Evolutionary conservation across 106 monocot species (phyloP).

Genomic region (Hemerocallis citrina): DNA sequence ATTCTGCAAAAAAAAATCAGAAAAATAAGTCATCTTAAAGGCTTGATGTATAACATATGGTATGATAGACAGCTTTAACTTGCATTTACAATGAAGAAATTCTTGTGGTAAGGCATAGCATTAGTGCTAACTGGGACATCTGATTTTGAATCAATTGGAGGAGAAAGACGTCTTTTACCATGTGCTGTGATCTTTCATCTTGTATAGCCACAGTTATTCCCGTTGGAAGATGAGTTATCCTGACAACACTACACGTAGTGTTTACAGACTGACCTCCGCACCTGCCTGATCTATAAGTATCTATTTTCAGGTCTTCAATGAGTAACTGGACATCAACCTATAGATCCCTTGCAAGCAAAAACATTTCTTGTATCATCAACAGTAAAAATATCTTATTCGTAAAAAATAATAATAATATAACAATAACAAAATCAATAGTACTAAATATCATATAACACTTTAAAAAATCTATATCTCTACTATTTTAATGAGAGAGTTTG

Average conservation of each 20-base stretch:
- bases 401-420: too few relatives aligned
- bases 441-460: too few relatives aligned
- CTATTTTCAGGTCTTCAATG: constrained; percentile 88
- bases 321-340: constrained; percentile 89
- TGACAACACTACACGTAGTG: constrained; percentile 92
- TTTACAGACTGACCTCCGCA: constrained; percentile 92
- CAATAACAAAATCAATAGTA: too few relatives aligned
- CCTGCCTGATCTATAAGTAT: constrained; percentile 89
- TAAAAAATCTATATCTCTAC: too few relatives aligned
- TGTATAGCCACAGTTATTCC: constrained; percentile 87
- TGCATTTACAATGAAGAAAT: neutral
- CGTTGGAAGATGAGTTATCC: constrained; percentile 84
- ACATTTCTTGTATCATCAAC: neutral
- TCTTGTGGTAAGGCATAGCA: too few relatives aligned
- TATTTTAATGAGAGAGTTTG: too few relatives aligned
- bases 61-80: too few relatives aligned
- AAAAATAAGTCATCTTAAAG: neutral
- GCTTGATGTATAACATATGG: neutral
- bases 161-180: constrained; percentile 31
- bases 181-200: constrained; percentile 97
- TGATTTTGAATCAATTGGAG: neutral
- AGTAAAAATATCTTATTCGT: too few relatives aligned
- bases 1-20: constrained; percentile 47
- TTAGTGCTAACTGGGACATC: too few relatives aligned
- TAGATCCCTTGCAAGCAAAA: neutral